Conservation (phyloP, 768 basidiomycete species). For the Kwoniella sp. region DNA sequence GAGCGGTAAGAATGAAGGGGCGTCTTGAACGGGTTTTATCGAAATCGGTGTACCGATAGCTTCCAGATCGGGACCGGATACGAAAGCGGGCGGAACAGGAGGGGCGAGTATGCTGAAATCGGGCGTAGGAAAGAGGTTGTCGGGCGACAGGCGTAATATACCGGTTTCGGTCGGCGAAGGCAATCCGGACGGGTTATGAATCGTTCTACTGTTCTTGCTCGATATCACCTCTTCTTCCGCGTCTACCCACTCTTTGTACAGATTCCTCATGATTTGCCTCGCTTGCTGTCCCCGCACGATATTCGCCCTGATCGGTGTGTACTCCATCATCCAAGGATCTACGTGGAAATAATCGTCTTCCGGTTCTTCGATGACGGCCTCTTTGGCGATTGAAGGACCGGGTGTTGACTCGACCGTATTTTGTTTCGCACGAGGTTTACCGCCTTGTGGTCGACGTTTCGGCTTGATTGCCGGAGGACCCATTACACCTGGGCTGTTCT, state of each 20-base stretch:
- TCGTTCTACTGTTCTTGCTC: slow-evolving; percentile 21
- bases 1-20: slow-evolving; percentile 44
- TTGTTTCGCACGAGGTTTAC: slow-evolving; percentile 25
- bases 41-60: slow-evolving; percentile 24
- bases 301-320: slow-evolving; percentile 47
- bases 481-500: slow-evolving; percentile 44
- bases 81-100: slow-evolving; percentile 47
- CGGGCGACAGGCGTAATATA: slow-evolving; percentile 36
- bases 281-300: slow-evolving; percentile 34
- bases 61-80: slow-evolving; percentile 33
- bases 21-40: slow-evolving; percentile 33
- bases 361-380: slow-evolving; percentile 27
- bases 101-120: slow-evolving; percentile 47
- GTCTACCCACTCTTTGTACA: slow-evolving; percentile 49
- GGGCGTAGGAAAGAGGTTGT: slow-evolving; percentile 34
- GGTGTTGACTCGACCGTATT: slow-evolving; percentile 12
- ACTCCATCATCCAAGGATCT: slow-evolving; percentile 49
- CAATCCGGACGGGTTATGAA: slow-evolving; percentile 38
- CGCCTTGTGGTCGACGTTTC: slow-evolving; percentile 31
- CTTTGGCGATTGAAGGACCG: slow-evolving; percentile 16
- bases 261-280: slow-evolving; percentile 31
- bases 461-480: slow-evolving; percentile 44
- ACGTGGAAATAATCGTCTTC: slow-evolving; percentile 43
- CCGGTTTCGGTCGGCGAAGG: slow-evolving; percentile 50
- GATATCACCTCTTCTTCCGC: slow-evolving; percentile 36